Base-by-base conservation (phyloP, 2,329 filamentous ascomycete species). In the Daldinia sp. region DNA sequence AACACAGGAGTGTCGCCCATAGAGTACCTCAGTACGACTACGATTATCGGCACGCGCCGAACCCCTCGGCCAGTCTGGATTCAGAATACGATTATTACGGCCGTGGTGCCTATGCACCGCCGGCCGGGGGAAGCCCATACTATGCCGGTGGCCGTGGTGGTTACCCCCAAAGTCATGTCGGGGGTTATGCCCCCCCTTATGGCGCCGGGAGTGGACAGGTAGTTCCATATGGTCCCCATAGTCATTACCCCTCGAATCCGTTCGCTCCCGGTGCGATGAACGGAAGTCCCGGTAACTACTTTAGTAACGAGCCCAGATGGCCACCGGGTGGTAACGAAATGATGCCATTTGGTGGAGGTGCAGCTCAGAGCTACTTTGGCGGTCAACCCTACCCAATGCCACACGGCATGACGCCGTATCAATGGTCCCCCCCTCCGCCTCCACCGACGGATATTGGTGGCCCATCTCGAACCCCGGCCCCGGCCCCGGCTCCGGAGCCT, bases 1-100 rank as follows among this genome's bases (percentile, higher is more conserved):
- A 74, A 56, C 78, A 78, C 70, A 75, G 73, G 59, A 73, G 34
- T 23, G 49, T 76, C 35, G 35, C 72, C 25, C 69, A 69, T 10
- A 68, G 72, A 53, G 60, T 70, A n/a, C 30, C 73, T 53, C 66
- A 61, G n/a, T 68, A 70, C 66, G 64, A 63, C n/a, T 69, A 71
- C 68, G 65, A 64, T 45, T 67, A 61, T 64, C 67, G 68, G 70
- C 68, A 57, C 23, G 57, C 66, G 67, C 68, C 71, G 62, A 67
- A 69, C 66, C 81, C 83, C 67, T 80, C 86, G 57, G 85, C 86
- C 80, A 90, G 84, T 75, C 82, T 85, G 80, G 89, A 90, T 74
- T 84, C 84, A 32, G 82, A 91, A 21, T 87, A 91, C n/a, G 89
- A 84, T 73, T 76, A 71, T 70, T 80, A 77, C 80, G 82, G 79